Percentiles rank a stretch among this genome's conserved stretches.
These are phyloP conservation scores for Cladosporium sp. DNA, from an alignment of 2,329 filamentous ascomycete genomes.

Conservation along the genomic window DNA sequence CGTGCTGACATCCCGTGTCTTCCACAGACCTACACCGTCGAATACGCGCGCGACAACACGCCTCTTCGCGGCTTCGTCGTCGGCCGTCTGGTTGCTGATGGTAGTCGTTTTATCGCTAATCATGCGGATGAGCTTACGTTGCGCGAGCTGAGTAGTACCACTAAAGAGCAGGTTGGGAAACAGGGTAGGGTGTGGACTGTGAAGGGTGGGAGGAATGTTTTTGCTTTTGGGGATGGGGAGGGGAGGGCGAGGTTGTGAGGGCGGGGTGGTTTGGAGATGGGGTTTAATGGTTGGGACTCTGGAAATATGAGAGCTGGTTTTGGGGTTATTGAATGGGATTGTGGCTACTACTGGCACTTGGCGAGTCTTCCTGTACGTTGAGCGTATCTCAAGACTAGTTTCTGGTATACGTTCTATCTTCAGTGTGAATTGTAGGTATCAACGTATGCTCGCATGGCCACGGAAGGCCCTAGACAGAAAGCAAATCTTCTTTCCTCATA, in stretches of 20 bases:
- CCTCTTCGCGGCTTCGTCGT: conserved; percentile 49
- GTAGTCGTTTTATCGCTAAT: conserved; percentile 54
- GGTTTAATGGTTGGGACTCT: no score
- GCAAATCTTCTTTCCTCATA: no score
- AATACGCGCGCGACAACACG: conserved; percentile 49
- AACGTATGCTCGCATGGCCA: no score
- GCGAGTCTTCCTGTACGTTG: no score
- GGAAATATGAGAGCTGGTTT: no score
- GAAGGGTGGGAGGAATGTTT: conserved; percentile 5
- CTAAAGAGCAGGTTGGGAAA: conserved; percentile 45
- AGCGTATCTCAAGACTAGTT: no score
- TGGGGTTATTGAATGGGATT: conserved; percentile 41
- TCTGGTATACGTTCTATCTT: no score
- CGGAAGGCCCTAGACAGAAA: no score
- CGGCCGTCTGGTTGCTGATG: conserved; percentile 45
- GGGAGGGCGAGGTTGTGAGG: conserved; percentile 14
- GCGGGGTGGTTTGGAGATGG: no score
- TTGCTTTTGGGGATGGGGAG: conserved; percentile 17
- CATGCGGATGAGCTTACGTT: conserved; percentile 49
- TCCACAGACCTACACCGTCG: conserved; percentile 55
- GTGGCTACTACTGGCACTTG: no score
- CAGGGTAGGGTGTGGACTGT: conserved; percentile 7
- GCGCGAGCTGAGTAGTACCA: conserved; percentile 38
- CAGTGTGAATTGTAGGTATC: no score
- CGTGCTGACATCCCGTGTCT: neutral